Evolutionary conservation across 495 filamentous ascomycete species (phyloP).

Genomic region (Penicillium lagena): DNA sequence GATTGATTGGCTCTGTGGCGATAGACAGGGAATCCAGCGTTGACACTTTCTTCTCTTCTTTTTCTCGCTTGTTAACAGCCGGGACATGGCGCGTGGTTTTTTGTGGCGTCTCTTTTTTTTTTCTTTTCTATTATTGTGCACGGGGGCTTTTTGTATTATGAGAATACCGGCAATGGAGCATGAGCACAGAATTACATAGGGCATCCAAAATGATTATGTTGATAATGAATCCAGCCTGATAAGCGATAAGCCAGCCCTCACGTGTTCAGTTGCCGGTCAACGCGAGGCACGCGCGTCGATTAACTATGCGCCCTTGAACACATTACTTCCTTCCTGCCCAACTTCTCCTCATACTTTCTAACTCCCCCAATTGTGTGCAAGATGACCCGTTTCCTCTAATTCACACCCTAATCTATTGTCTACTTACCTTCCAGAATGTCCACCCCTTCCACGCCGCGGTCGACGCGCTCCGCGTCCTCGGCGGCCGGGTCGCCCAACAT

Average conservation of each 20-base stretch:
- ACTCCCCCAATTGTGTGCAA: neutral
- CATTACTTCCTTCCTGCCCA: neutral
- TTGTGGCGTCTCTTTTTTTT: constrained; percentile 3
- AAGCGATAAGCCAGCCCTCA: constrained; percentile 16
- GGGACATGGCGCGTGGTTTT: constrained; percentile 4
- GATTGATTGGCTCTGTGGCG: no score
- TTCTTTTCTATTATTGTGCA: no score
- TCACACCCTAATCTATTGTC: neutral
- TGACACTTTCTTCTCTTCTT: constrained; percentile 2
- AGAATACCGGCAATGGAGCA: constrained; percentile 11
- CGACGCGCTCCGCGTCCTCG: constrained; percentile 34
- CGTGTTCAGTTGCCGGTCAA: constrained; percentile 14
- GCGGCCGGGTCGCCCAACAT: constrained; percentile 27
- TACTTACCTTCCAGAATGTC: constrained; percentile 24
- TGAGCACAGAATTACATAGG: neutral
- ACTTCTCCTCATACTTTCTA: neutral
- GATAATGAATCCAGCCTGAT: neutral
- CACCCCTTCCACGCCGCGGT: constrained; percentile 34
- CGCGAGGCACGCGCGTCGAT: constrained; percentile 25
- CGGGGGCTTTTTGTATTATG: constrained; percentile 10
- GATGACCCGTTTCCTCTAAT: constrained; percentile 1
- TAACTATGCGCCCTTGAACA: constrained; percentile 19
- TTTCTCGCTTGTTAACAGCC: neutral
- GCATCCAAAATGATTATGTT: neutral
- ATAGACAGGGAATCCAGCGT: no score